Evolutionary conservation across 768 basidiomycete species (phyloP).

Genomic region (Hortiboletus campestris): DNA sequence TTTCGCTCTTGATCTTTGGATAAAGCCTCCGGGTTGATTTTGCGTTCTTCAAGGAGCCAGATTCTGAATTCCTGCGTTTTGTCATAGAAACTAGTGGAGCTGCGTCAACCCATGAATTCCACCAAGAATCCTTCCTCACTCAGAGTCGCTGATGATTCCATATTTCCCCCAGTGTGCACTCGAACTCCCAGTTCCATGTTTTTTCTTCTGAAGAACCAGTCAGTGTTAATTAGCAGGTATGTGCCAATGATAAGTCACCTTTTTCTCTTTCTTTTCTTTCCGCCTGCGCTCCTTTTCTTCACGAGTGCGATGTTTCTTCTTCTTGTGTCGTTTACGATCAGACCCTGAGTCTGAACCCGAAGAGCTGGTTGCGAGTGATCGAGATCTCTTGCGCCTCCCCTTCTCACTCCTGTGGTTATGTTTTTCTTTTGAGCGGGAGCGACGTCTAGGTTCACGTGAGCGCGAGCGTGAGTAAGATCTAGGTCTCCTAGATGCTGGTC

Average conservation of each 20-base stretch:
- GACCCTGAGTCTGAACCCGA: conserved; percentile 34
- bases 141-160: conserved; percentile 80
- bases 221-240: neutral
- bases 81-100: conserved; percentile 62
- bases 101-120: conserved; percentile 12
- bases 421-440: conserved; percentile 37
- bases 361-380: conserved; percentile 43
- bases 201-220: conserved; percentile 51
- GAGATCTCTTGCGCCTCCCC: conserved; percentile 32
- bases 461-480: conserved; percentile 26
- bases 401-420: conserved; percentile 22
- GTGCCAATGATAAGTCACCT: conserved; percentile 37
- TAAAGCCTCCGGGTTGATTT: conserved; percentile 85
- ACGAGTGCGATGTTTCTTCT: conserved; percentile 46
- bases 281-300: conserved; percentile 52
- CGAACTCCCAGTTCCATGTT: conserved; percentile 45
- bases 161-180: conserved; percentile 82
- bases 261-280: conserved; percentile 71
- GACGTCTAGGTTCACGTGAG: conserved; percentile 27
- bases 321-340: conserved; percentile 39
- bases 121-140: conserved; percentile 49
- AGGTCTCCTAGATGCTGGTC: conserved; percentile 11
- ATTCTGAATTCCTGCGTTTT: conserved; percentile 86
- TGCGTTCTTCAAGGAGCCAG: conserved; percentile 92
- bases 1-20: conserved; percentile 84